phyloP scores from a whole-genome alignment of 1,284 basidiomycete genomes.

The Retiboletus flavoniger region DNA sequence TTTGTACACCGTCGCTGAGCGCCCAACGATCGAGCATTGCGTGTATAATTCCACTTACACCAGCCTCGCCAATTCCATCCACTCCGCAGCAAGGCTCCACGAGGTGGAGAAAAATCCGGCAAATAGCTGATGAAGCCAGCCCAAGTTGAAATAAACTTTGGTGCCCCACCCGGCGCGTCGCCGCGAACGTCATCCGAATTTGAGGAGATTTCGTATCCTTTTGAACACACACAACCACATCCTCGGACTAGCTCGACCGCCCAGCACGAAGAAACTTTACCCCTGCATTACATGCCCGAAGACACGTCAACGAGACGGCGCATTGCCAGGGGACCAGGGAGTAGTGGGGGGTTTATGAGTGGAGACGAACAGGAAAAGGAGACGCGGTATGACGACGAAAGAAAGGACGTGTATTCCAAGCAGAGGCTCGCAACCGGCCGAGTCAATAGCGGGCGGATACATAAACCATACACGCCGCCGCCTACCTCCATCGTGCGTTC shows the following conservation, averaged over 20 bases:
- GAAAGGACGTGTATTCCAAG: constrained; percentile 76
- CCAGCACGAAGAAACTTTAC: constrained; percentile 54
- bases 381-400: constrained; percentile 57
- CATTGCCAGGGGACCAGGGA: constrained; percentile 46
- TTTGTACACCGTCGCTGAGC: too few species aligned
- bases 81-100: constrained; percentile 4
- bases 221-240: constrained; percentile 36
- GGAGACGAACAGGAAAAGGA: constrained; percentile 40
- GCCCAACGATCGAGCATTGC: too few species aligned
- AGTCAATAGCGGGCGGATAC: constrained; percentile 59
- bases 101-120: constrained; percentile 10
- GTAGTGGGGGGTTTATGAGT: constrained; percentile 35
- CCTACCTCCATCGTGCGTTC: constrained; percentile 67
- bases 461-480: constrained; percentile 60
- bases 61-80: neutral
- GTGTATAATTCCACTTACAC: too few species aligned
- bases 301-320: constrained; percentile 63
- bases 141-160: constrained; percentile 70
- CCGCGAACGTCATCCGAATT: constrained; percentile 60
- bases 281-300: constrained; percentile 69
- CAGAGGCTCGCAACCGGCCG: constrained; percentile 45
- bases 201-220: constrained; percentile 66
- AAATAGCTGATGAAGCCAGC: constrained; percentile 56
- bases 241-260: constrained; percentile 33
- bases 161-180: constrained; percentile 48